Base-by-base conservation (phyloP, 805 yeast genomes). In the Tetrapisispora arboricola region DNA sequence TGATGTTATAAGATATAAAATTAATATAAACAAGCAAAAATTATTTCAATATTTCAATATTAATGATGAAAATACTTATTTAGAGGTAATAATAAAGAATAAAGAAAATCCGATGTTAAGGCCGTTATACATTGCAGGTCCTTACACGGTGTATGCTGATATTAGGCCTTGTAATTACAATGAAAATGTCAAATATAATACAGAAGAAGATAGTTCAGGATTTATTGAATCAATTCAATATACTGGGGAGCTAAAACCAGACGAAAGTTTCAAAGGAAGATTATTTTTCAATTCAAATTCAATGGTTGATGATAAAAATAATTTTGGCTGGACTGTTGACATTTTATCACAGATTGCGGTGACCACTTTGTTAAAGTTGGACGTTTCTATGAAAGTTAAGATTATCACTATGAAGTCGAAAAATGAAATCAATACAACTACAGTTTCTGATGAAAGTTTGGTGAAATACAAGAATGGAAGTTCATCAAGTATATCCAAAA, bases 121-220 rank as follows among this genome's bases (percentile, higher is more conserved):
- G 22, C 94, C 96, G 0, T 83, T 95, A 1, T 85, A 80, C 51
- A 61, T 92, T 33, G 80, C 88, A 1, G 98, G 97, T 0, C 98
- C 98, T 0, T 90, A 78, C 55, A 69, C 84, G 2, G 62, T 92
- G 6, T 92, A 92, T 53, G 84, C 80, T 18, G 96, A 90, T 59
- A 76, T 92, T 37, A 68, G 79, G 34, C 78, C 90, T 0, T 67
- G 60, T 10, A 82, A 78, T 29, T 92, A 78, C 56, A 64, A 74
- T 44, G 78, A 73, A 41, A 58, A 70, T 30, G 57, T 67, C 40
- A 60, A 64, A 34, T 65, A 62, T 22, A 59, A 53, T 19, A 53
- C 58, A 1, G 4, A 2, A 16, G 28, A 20, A 7, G 29, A 29
- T 22, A n/a, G 17, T 11, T 18, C 17, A n/a, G 24, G 20, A 2